Conservation (phyloP, 2,329 filamentous ascomycete species). For the Ophiocordyceps sinensis region DNA sequence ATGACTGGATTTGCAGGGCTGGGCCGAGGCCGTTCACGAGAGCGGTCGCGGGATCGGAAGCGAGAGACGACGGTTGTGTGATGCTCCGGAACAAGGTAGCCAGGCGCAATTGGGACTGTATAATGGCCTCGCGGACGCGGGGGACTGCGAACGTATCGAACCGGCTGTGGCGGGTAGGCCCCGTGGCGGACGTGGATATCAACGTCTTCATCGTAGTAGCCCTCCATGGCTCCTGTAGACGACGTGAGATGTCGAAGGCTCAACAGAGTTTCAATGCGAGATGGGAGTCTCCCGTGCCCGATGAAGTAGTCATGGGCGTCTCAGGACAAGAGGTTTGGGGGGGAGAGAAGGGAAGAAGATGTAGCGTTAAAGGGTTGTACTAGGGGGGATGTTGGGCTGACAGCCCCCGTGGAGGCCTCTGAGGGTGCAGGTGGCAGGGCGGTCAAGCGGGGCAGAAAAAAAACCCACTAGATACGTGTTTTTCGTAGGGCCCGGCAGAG, state of each 20-base stretch:
- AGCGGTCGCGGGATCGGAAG: conserved; percentile 22
- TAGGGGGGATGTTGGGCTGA: too few species aligned
- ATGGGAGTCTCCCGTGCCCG: too few species aligned
- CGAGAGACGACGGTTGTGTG: conserved; percentile 29
- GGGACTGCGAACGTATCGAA: conserved; percentile 31
- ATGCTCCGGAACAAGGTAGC: conserved; percentile 28
- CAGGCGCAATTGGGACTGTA: conserved; percentile 23
- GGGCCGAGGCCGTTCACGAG: conserved; percentile 26
- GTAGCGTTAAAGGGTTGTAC: too few species aligned
- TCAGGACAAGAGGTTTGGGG: too few species aligned
- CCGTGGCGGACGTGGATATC: conserved; percentile 34
- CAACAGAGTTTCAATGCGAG: too few species aligned
- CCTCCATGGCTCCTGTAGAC: conserved; percentile 4
- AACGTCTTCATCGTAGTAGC: conserved; percentile 37
- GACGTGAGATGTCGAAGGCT: neutral
- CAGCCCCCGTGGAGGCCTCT: too few species aligned
- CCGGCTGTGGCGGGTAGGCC: conserved; percentile 22
- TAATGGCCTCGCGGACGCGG: conserved; percentile 23
- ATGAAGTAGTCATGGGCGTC: too few species aligned
- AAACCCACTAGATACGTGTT: too few species aligned
- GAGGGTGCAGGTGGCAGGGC: too few species aligned
- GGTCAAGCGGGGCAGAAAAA: too few species aligned
- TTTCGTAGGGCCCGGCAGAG: too few species aligned
- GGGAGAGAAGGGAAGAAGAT: too few species aligned
- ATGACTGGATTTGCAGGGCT: conserved; percentile 30